Evolutionary conservation across 2,329 filamentous ascomycete genomes (phyloP), one percentile per base, ranked within the genome.

Genomic region (Simplicillium aogashimaense): DNA sequence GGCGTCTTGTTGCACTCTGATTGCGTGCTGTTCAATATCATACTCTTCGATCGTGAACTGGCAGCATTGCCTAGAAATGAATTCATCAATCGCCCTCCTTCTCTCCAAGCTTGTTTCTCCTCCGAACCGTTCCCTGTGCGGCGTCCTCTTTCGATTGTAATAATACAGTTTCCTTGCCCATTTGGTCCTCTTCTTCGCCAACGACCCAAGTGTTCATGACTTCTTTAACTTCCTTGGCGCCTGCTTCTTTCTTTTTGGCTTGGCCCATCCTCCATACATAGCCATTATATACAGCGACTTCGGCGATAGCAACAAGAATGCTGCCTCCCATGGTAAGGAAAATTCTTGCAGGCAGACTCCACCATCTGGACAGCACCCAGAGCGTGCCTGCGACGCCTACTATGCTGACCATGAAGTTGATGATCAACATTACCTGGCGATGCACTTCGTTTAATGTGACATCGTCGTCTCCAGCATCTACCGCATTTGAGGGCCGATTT

Each of bases 381-480:
- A 92, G 72, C 7, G 83, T 85, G 3, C 74, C 78, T 3, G 79
- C 83, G 38, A 83, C 84, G 35, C 89, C 86, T 3, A 90, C 66
- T 39, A 95, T 84, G 38, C 86, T 94, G 39, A 95, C 70, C 31
- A 95, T 65, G 38, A 97, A 87, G 58, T 97, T 98, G 52, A 94
- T 72, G 38, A 97, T 87, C 7, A 97, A 69, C 33, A 84, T 80
- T 42, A 92, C 65, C 53, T 92, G 86, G n/a, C 84, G 72, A 56
- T 90, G 83, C 2, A 92, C 70, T 44, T 92, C 85, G 29, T 75
- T 72, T 47, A 80, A 81, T 3, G 78, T 81, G 3, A 83, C 64
- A 2, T 82, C 79, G 45, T 86, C 83, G 47, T 76, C 66, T 42
- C 71, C 70, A 6, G 66, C 53, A 43, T 73, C 73, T 18, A 62